A percentile compares a stretch with the other conserved stretches of the same genome.
These are phyloP conservation scores for Farysia itapuensis DNA, from an alignment of 1,284 basidiomycete genomes.

Conservation along the genomic window DNA sequence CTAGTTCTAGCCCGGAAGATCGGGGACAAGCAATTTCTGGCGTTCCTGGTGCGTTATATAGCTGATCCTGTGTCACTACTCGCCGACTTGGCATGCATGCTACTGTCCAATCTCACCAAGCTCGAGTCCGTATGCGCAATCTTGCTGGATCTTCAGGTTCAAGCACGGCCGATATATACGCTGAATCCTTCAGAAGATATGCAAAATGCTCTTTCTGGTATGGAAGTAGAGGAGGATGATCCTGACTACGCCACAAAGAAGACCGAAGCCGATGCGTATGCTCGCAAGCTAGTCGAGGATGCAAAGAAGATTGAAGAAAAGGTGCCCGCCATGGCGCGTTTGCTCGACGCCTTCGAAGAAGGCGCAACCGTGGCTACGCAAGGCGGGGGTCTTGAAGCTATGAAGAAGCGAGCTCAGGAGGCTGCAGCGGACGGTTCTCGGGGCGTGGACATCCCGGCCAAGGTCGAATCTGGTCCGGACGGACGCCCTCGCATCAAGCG, in stretches of 20 bases:
- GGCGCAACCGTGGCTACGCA: constrained; percentile 52
- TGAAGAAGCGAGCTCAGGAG: constrained; percentile 46
- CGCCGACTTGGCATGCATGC: constrained; percentile 92
- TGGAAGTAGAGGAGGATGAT: constrained; percentile 52
- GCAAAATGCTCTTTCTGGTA: constrained; percentile 42
- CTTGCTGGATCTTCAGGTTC: constrained; percentile 68
- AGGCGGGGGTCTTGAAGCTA: constrained; percentile 44
- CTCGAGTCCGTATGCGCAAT: constrained; percentile 71
- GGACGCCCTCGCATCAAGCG: constrained; percentile 48
- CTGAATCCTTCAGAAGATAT: constrained; percentile 49
- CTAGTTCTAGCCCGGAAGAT: constrained; percentile 71
- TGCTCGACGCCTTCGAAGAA: constrained; percentile 58
- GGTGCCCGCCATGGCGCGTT: constrained; percentile 50
- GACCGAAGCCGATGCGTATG: constrained; percentile 33
- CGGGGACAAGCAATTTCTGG: constrained; percentile 73
- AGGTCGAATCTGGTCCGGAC: constrained; percentile 37
- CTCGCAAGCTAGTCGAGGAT: constrained; percentile 29
- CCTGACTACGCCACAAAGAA: constrained; percentile 51
- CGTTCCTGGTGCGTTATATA: constrained; percentile 86
- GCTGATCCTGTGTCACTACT: constrained; percentile 83
- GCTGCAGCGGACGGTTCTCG: constrained; percentile 27
- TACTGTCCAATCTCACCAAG: constrained; percentile 89
- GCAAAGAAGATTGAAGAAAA: constrained; percentile 43
- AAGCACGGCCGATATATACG: constrained; percentile 50
- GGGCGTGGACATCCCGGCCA: constrained; percentile 18